Conservation (phyloP, 176 grass and related monocot species). For the Areca catechu region DNA sequence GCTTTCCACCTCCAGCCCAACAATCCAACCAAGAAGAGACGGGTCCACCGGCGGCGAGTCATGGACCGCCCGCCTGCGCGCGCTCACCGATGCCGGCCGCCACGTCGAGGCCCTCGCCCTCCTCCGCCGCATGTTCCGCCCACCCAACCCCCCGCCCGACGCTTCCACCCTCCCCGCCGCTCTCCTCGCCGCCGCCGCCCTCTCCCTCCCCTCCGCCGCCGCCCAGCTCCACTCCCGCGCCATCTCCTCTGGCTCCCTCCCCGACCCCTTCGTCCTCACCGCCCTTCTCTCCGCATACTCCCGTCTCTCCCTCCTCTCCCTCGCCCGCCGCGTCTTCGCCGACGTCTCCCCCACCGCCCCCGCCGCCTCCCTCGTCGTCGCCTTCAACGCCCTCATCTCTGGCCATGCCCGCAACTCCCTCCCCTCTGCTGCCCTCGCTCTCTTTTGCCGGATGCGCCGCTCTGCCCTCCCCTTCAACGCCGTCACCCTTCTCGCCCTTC, state of each 20-base stretch:
- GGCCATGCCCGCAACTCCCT: slow-evolving; percentile 34
- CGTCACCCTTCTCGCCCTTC: slow-evolving; percentile 46
- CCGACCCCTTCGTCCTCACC: slow-evolving; percentile 47
- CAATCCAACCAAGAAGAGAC: too few relatives aligned
- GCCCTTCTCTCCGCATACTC: slow-evolving; percentile 41
- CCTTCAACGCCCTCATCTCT: slow-evolving; percentile 63
- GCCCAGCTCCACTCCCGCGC: slow-evolving; percentile 44
- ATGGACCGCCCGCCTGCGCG: slow-evolving; percentile 34
- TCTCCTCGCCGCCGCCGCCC: slow-evolving; percentile 35
- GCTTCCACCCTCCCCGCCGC: slow-evolving; percentile 37
- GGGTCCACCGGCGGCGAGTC: slow-evolving; percentile 4
- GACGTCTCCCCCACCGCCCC: slow-evolving; percentile 12
- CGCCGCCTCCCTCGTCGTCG: slow-evolving; percentile 25
- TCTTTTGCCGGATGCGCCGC: slow-evolving; percentile 44
- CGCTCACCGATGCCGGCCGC: slow-evolving; percentile 14
- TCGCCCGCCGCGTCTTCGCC: slow-evolving; percentile 28
- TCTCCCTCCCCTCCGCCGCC: slow-evolving; percentile 27
- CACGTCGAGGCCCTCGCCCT: slow-evolving; percentile 35
- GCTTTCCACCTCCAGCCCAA: neutral
- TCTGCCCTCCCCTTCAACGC: slow-evolving; percentile 27
- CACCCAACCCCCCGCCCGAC: slow-evolving; percentile 29
- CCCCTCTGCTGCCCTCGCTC: slow-evolving; percentile 20
- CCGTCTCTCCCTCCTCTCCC: slow-evolving; percentile 34
- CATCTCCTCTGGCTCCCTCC: slow-evolving; percentile 18
- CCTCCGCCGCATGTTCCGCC: slow-evolving; percentile 15